Evolutionary conservation across 202 grass and related monocot genomes (phyloP).

Genomic region (Schoenoplectus tabernaemontani): DNA sequence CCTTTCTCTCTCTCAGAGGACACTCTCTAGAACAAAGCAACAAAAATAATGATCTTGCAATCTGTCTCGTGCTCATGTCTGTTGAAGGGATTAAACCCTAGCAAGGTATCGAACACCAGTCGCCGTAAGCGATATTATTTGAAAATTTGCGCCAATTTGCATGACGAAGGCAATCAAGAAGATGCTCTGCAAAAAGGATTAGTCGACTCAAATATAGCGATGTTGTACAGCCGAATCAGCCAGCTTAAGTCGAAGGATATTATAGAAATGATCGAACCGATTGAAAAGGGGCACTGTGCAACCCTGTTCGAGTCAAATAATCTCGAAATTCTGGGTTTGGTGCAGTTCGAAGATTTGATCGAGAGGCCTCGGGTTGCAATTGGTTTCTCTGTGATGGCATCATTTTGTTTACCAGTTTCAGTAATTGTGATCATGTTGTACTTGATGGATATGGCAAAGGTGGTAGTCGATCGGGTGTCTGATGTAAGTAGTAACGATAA

Average conservation of each 20-base stretch:
- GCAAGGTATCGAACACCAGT: background rate
- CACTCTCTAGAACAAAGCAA: background rate
- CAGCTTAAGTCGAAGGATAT: slow-evolving; percentile 6
- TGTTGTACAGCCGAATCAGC: slow-evolving; percentile 4
- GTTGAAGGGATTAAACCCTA: background rate
- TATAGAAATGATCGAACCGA: slow-evolving; percentile 6
- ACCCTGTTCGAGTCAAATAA: slow-evolving; percentile 26
- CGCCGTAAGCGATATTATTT: background rate
- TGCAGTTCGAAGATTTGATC: slow-evolving; percentile 18
- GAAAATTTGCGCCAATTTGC: background rate
- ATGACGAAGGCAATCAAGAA: slow-evolving; percentile 3
- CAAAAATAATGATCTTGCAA: slow-evolving; percentile 8
- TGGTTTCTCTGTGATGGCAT: slow-evolving; percentile 22
- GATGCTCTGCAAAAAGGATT: background rate
- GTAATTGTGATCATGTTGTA: slow-evolving; percentile 29
- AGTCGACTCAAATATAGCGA: slow-evolving; percentile 9
- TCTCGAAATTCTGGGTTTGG: slow-evolving; percentile 14
- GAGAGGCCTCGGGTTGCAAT: slow-evolving; percentile 20
- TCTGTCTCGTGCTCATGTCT: background rate
- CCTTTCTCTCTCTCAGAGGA: background rate
- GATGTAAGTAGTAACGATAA: slow-evolving; percentile 14
- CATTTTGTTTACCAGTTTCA: slow-evolving; percentile 21
- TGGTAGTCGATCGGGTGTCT: slow-evolving; percentile 21
- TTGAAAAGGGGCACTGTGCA: slow-evolving; percentile 15
- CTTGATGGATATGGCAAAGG: slow-evolving; percentile 29